Evolutionary conservation across 768 basidiomycete species (phyloP).

Genomic region (Rhizopogon vesiculosus): DNA sequence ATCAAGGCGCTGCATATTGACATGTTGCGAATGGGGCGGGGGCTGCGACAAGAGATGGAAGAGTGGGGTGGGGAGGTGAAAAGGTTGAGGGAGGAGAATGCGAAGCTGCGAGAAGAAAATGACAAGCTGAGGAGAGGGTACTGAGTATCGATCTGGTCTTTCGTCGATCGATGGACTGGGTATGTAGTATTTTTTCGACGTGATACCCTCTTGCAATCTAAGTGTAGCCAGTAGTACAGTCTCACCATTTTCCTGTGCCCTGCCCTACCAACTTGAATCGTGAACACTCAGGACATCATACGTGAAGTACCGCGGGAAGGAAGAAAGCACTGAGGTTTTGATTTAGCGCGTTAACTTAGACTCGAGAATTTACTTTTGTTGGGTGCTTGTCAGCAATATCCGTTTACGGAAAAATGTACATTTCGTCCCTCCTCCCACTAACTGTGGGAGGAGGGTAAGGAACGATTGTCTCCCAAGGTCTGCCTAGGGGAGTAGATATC

Average conservation of each 20-base stretch:
- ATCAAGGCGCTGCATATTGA: constrained; percentile 75
- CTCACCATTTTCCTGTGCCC: not conserved
- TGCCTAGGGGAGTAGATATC: no score
- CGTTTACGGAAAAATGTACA: no score
- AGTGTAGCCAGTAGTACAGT: not conserved
- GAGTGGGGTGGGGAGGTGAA: constrained; percentile 56
- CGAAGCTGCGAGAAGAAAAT: constrained; percentile 63
- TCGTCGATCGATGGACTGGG: not conserved
- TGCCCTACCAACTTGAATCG: no score
- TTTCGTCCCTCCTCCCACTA: no score
- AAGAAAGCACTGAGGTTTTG: no score
- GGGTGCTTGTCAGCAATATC: no score
- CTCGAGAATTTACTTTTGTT: no score
- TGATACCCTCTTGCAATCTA: not conserved
- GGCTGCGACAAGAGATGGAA: constrained; percentile 54
- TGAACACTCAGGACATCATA: no score
- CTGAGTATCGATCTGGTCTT: constrained; percentile 6
- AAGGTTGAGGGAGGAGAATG: constrained; percentile 41
- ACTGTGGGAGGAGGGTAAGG: no score
- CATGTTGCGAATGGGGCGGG: constrained; percentile 63
- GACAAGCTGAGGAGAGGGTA: constrained; percentile 45
- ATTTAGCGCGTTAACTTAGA: no score
- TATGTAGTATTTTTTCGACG: not conserved
- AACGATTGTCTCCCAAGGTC: no score
- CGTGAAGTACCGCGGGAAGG: no score